Percentiles rank a stretch among this genome's conserved stretches.
Conservation (phyloP, 2,329 filamentous ascomycete genomes). For the Knufia fluminis region DNA sequence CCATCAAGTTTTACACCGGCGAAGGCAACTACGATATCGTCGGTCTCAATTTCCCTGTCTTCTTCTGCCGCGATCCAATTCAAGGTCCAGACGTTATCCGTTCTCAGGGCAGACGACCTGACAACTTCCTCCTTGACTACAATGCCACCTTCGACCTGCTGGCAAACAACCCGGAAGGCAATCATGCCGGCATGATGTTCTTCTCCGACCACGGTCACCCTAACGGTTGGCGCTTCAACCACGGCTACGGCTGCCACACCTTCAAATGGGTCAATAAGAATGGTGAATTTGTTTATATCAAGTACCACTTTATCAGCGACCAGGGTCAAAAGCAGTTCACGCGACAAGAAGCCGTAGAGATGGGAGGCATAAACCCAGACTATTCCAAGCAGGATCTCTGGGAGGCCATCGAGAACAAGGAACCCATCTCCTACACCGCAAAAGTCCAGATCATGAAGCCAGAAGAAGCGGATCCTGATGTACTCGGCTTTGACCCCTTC, state of each 20-base stretch:
- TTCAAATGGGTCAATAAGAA: conserved; percentile 41
- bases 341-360: conserved; percentile 34
- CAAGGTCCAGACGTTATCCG: conserved; percentile 41
- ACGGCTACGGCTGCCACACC: conserved; percentile 40
- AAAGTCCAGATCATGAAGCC: conserved; percentile 39
- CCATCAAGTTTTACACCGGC: conserved; percentile 42
- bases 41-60: conserved; percentile 39
- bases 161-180: conserved; percentile 39
- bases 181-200: conserved; percentile 42
- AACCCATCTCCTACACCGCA: conserved; percentile 30
- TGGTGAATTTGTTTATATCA: conserved; percentile 43
- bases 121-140: conserved; percentile 41
- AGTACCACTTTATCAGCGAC: conserved; percentile 41
- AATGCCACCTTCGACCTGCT: conserved; percentile 41
- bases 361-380: conserved; percentile 42
- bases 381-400: conserved; percentile 42
- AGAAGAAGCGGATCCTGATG: conserved; percentile 36
- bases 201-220: conserved; percentile 44
- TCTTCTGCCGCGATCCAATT: conserved; percentile 43
- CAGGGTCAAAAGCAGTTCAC: conserved; percentile 41
- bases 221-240: conserved; percentile 35
- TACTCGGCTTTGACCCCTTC: conserved; percentile 44
- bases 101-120: conserved; percentile 38
- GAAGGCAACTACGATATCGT: conserved; percentile 44
- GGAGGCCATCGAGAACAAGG: conserved; percentile 31